Percentiles rank a stretch among this genome's conserved stretches.
Conservation (phyloP, 2,329 filamentous ascomycete species). For the Aspergillus versicolor region DNA sequence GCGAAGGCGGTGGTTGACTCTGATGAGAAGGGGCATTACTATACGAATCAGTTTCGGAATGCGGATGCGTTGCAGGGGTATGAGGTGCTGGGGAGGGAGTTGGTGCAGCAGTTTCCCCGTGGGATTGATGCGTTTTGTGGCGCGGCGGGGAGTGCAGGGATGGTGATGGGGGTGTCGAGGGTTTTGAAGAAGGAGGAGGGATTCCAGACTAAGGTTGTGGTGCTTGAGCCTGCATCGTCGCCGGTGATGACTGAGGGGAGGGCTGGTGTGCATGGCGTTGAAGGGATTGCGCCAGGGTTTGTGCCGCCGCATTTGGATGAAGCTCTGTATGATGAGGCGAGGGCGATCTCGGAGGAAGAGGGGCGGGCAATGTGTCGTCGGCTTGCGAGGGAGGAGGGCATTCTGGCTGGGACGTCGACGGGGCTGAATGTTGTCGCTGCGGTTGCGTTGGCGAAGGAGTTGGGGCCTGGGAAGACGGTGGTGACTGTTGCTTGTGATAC, state of each 20-base stretch:
- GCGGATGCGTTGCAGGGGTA: slow-evolving; percentile 13
- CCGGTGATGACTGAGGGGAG: slow-evolving; percentile 11
- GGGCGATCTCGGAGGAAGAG: slow-evolving; percentile 85
- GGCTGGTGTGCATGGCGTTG: slow-evolving; percentile 78
- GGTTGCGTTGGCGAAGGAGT: slow-evolving; percentile 12
- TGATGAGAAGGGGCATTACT: neutral
- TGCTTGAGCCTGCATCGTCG: slow-evolving; percentile 15
- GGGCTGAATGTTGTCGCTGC: slow-evolving; percentile 21
- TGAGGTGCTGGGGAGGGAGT: slow-evolving; percentile 9
- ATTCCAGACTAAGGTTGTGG: neutral
- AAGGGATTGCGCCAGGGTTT: slow-evolving; percentile 93
- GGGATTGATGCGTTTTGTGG: slow-evolving; percentile 19
- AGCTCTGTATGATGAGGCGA: slow-evolving; percentile 77
- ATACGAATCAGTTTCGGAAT: slow-evolving; percentile 16
- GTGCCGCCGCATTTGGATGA: slow-evolving; percentile 82
- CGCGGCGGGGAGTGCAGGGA: slow-evolving; percentile 12
- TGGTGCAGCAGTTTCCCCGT: slow-evolving; percentile 11
- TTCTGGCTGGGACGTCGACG: slow-evolving; percentile 64
- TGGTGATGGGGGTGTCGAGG: slow-evolving; percentile 15
- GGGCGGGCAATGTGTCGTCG: slow-evolving; percentile 78
- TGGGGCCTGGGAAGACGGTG: slow-evolving; percentile 13
- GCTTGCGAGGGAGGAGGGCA: slow-evolving; percentile 82
- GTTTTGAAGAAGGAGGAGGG: slow-evolving; percentile 5
- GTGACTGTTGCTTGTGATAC: slow-evolving; percentile 19
- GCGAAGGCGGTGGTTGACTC: neutral